Evolutionary conservation across 2,329 filamentous ascomycete species (phyloP).

Genomic region (Aspergillus melleus): DNA sequence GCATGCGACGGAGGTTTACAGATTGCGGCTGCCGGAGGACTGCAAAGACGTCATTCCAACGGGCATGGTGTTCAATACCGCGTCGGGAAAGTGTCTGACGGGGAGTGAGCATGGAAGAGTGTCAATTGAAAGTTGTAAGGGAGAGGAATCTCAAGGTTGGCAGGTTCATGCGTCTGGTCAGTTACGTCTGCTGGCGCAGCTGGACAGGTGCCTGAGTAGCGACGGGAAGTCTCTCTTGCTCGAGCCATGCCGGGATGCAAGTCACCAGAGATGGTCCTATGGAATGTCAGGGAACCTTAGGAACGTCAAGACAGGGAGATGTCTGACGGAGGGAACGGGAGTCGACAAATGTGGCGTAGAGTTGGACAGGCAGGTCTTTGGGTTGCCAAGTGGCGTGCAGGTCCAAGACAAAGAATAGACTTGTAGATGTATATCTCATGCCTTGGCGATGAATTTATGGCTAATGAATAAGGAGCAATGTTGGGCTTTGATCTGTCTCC

Average conservation of each 20-base stretch:
- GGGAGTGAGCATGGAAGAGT: slow-evolving; percentile 27
- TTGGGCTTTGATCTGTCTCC: too few species aligned
- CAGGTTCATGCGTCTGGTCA: slow-evolving; percentile 32
- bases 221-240: slow-evolving; percentile 13
- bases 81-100: slow-evolving; percentile 46
- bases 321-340: slow-evolving; percentile 41
- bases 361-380: slow-evolving; percentile 49
- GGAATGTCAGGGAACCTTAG: slow-evolving; percentile 46
- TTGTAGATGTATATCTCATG: background rate
- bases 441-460: too few species aligned
- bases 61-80: slow-evolving; percentile 53
- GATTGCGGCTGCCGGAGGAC: slow-evolving; percentile 37
- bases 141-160: slow-evolving; percentile 47
- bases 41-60: slow-evolving; percentile 40
- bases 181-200: slow-evolving; percentile 40
- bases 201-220: slow-evolving; percentile 34
- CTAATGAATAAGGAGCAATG: too few species aligned
- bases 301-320: slow-evolving; percentile 33
- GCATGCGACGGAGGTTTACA: slow-evolving; percentile 46
- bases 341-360: slow-evolving; percentile 38
- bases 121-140: slow-evolving; percentile 40
- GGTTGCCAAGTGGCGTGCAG: slow-evolving; percentile 44
- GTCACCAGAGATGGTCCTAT: slow-evolving; percentile 46
- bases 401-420: background rate
- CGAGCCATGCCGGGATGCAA: slow-evolving; percentile 18